A percentile compares a stretch with the other conserved stretches of the same genome.
Conservation (phyloP, 2,329 filamentous ascomycete species). For the Clonostachys byssicola region DNA sequence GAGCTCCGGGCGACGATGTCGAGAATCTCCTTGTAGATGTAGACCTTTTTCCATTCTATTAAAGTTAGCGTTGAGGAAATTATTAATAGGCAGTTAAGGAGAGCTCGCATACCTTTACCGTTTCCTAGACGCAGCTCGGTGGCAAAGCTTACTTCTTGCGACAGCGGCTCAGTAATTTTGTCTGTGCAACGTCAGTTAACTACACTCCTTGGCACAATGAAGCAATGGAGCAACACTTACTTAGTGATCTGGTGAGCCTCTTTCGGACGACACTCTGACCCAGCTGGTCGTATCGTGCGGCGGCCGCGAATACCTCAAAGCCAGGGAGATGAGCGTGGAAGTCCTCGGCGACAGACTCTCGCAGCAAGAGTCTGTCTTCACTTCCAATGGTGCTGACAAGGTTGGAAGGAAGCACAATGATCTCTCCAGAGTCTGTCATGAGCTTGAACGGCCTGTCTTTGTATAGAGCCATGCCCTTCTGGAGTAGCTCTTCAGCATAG, state of each 20-base stretch:
- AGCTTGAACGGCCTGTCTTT: slow-evolving; percentile 6
- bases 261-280: slow-evolving; percentile 1
- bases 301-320: slow-evolving; percentile 1
- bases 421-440: slow-evolving; percentile 9
- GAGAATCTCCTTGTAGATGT: slow-evolving; percentile 3
- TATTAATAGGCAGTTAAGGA: too few species aligned
- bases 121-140: too few species aligned
- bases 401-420: slow-evolving; percentile 8
- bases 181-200: too few species aligned
- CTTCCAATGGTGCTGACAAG: slow-evolving; percentile 13
- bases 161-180: too few species aligned
- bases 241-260: slow-evolving; percentile 1
- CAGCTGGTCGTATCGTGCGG: background rate
- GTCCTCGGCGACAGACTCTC: slow-evolving; percentile 1
- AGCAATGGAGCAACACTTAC: background rate
- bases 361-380: slow-evolving; percentile 9
- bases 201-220: too few species aligned
- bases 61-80: too few species aligned
- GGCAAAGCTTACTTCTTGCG: too few species aligned
- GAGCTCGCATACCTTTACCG: too few species aligned
- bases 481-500: background rate
- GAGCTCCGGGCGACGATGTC: slow-evolving; percentile 11
- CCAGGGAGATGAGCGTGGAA: slow-evolving; percentile 1
- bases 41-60: too few species aligned
- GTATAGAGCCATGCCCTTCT: background rate